These are phyloP conservation scores for Meyerozyma athensensis DNA, from an alignment of 1,139 yeast genomes.

Conservation along the genomic window DNA sequence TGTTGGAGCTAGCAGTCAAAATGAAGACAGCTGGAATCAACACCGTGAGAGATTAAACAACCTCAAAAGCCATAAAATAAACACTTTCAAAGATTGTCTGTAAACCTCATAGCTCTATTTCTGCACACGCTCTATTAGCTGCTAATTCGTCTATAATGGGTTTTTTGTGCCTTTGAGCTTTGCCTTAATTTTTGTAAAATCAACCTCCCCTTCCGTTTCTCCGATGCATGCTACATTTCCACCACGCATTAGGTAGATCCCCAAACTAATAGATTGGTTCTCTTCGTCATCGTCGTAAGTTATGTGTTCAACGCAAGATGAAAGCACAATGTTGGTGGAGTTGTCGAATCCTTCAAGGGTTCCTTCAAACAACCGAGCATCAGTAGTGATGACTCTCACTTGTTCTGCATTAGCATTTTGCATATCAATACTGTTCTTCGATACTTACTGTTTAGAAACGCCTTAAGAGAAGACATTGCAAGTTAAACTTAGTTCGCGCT, in stretches of 20 bases:
- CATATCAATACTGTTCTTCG: slow-evolving; percentile 9
- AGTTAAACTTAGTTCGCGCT: not conserved
- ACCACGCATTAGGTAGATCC: slow-evolving; percentile 72
- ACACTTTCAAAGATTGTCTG: not conserved
- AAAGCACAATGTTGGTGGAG: slow-evolving; percentile 66
- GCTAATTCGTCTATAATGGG: slow-evolving; percentile 24
- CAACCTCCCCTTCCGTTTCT: slow-evolving; percentile 54
- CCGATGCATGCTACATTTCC: slow-evolving; percentile 80
- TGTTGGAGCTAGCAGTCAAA: slow-evolving; percentile 78
- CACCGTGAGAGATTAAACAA: slow-evolving; percentile 23
- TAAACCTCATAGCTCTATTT: no score
- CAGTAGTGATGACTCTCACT: slow-evolving; percentile 77
- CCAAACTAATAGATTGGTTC: slow-evolving; percentile 48
- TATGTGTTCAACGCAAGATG: slow-evolving; percentile 54
- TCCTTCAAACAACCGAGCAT: slow-evolving; percentile 73
- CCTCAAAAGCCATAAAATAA: no score
- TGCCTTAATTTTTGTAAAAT: slow-evolving; percentile 53
- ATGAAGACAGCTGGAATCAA: slow-evolving; percentile 65
- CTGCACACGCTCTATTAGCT: no score
- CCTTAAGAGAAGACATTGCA: slow-evolving; percentile 35
- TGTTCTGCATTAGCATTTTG: slow-evolving; percentile 45
- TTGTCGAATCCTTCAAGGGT: slow-evolving; percentile 77
- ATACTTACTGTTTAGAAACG: slow-evolving; percentile 37
- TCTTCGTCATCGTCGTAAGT: slow-evolving; percentile 43
- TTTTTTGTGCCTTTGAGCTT: slow-evolving; percentile 40